phyloP scores from a whole-genome alignment of 169 alveolate genomes.

The Cystoisospora suis region DNA sequence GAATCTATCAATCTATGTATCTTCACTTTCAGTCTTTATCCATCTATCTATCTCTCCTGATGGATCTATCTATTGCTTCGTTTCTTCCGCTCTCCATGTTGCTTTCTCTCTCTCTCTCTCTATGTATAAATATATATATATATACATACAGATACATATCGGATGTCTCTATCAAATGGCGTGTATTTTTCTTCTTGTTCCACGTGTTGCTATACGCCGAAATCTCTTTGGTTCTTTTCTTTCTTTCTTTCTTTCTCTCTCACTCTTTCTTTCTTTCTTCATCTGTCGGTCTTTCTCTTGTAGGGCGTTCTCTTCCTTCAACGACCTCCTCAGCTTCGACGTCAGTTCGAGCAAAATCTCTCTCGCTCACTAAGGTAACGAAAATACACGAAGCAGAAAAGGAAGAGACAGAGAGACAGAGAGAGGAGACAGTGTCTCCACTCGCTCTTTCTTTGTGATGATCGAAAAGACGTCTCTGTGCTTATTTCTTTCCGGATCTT shows the following conservation, averaged over 20 bases:
- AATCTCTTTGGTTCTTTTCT: neutral
- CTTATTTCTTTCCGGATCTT: neutral
- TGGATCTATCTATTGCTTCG: neutral
- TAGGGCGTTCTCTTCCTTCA: conserved; percentile 4
- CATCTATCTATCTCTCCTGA: neutral
- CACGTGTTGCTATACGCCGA: neutral
- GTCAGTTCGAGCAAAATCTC: neutral
- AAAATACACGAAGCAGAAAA: neutral
- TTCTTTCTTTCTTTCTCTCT: neutral
- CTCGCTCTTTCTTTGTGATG: neutral
- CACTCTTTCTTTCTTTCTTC: neutral
- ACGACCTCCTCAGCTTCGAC: conserved; percentile 21
- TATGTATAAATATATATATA: neutral
- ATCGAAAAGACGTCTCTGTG: neutral
- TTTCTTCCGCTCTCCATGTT: neutral
- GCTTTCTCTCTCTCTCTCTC: neutral
- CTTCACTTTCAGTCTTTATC: neutral
- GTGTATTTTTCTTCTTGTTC: neutral
- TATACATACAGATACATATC: neutral
- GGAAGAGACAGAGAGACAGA: neutral
- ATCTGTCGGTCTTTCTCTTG: neutral
- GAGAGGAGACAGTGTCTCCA: neutral
- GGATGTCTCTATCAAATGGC: neutral
- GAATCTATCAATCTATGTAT: neutral
- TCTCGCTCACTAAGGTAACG: neutral